Percentiles rank a stretch among this genome's conserved stretches.
Evolutionary conservation across 306 rosid genomes (phyloP).

Genomic region (Castanospermum australe): DNA sequence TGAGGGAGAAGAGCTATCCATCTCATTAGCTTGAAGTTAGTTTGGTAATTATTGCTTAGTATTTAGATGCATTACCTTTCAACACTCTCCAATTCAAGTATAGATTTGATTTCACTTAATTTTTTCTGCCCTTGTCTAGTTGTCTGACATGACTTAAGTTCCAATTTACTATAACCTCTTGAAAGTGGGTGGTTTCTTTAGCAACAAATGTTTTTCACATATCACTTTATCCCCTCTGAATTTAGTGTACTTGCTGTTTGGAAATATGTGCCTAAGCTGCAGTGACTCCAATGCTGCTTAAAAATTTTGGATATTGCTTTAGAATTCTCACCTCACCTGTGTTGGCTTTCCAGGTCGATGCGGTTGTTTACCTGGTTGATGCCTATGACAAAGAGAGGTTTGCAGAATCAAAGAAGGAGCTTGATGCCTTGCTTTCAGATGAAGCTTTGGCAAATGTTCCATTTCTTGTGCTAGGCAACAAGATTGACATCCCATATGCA

Average conservation of each 20-base stretch:
- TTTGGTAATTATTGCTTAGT: background rate
- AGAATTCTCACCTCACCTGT: constrained; percentile 25
- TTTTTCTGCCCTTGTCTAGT: background rate
- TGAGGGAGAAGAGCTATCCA: background rate
- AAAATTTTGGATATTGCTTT: background rate
- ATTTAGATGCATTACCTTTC: background rate
- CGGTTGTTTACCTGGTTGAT: constrained; percentile 76
- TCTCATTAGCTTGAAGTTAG: background rate
- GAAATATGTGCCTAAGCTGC: background rate
- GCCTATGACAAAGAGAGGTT: constrained; percentile 80
- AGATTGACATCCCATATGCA: constrained; percentile 81
- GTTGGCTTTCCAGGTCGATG: constrained; percentile 61
- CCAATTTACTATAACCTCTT: background rate
- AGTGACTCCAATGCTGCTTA: background rate
- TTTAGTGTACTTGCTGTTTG: background rate
- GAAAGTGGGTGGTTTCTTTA: background rate
- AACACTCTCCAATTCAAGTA: background rate
- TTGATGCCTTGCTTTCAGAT: constrained; percentile 70
- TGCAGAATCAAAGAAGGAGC: constrained; percentile 76
- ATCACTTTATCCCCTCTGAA: background rate
- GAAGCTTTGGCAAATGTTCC: constrained; percentile 70
- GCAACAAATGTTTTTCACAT: background rate
- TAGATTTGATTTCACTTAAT: background rate
- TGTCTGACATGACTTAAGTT: background rate
- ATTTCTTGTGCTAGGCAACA: constrained; percentile 78